Percentiles rank a stretch among this genome's conserved stretches.
phyloP scores from a whole-genome alignment of 495 filamentous ascomycete genomes.

The Penicillium steckii region DNA sequence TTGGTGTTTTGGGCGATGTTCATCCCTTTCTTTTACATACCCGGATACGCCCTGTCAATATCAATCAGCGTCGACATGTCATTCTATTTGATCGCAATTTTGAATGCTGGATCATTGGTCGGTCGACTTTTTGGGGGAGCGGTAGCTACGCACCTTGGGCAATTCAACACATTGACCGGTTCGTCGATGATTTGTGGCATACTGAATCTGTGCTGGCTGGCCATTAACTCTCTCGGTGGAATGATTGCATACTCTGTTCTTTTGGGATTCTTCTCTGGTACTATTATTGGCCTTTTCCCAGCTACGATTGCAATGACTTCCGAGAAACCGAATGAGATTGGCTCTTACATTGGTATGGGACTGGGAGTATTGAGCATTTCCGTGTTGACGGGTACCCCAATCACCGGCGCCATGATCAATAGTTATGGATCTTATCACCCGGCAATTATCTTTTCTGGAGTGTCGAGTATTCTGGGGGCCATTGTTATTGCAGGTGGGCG shows the following conservation, averaged over 20 bases:
- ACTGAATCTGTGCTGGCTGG: constrained; percentile 41
- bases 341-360: constrained; percentile 42
- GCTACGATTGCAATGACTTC: constrained; percentile 22
- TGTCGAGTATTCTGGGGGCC: constrained; percentile 13
- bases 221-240: constrained; percentile 41
- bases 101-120: constrained; percentile 26
- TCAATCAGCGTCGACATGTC: constrained; percentile 15
- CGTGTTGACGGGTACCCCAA: constrained; percentile 27
- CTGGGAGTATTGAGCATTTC: constrained; percentile 17
- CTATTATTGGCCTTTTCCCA: constrained; percentile 46
- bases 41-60: constrained; percentile 10
- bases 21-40: constrained; percentile 25
- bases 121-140: constrained; percentile 21
- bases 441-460: constrained; percentile 20
- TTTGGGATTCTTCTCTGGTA: constrained; percentile 58
- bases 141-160: constrained; percentile 31
- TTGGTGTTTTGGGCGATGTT: constrained; percentile 18
- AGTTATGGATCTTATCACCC: constrained; percentile 15
- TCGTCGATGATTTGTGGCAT: constrained; percentile 12
- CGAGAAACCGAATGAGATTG: constrained; percentile 41
- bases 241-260: constrained; percentile 53
- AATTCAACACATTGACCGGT: constrained; percentile 40
- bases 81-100: constrained; percentile 22
- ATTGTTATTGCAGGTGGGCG: constrained; percentile 2
- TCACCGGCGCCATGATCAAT: constrained; percentile 25